Base-by-base conservation (phyloP, 2,329 filamentous ascomycete genomes). In the Phialophora tarda region DNA sequence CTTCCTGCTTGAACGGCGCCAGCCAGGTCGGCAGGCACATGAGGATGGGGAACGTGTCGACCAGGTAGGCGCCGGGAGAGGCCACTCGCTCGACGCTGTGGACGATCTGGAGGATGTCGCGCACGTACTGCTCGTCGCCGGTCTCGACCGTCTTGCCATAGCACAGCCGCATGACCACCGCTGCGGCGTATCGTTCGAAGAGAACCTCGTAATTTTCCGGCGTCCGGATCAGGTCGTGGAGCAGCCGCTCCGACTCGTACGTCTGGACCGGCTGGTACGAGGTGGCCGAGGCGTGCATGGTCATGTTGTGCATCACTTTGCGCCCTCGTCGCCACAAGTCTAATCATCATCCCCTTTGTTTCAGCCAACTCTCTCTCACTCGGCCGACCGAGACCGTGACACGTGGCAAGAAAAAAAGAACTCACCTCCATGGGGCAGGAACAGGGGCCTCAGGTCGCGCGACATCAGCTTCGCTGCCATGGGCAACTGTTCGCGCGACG, bases 171-270 rank as follows among this genome's bases (percentile, higher is more conserved):
- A 80, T 70, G 23, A 80, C 77, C 1, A 82, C 55, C 0, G 77
- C 76, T 0, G 75, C 72, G 5, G 79, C 74, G 62, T 79, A 81
- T 7, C 77, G 71, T 58, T 79, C 76, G 57, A 80, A 75, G 32
- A 73, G 74, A 1, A 59, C 66, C 47, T 79, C 74, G 63, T 80
- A 81, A 32, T 74, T 65, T 12, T 47, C 47, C 2, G 78, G 78
- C 0, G 69, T 55, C 2, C 62, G 53, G 12, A 78, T 56, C 26
- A 81, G 63, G 58, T 78, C 76, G 7, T 70, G 63, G 2, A 78
- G 61, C 38, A 77, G 63, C 23, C 73, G 66, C 17, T 71, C 63
- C 8, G 72, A 74, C 68, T 79, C 79, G n/a, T 73, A 63, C 4
- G 67, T 62, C 58, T 78, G 77, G n/a, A 73, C 71, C 0, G 71